phyloP scores from a whole-genome alignment of 2,329 filamentous ascomycete genomes.

The Fusarium mundagurra region DNA sequence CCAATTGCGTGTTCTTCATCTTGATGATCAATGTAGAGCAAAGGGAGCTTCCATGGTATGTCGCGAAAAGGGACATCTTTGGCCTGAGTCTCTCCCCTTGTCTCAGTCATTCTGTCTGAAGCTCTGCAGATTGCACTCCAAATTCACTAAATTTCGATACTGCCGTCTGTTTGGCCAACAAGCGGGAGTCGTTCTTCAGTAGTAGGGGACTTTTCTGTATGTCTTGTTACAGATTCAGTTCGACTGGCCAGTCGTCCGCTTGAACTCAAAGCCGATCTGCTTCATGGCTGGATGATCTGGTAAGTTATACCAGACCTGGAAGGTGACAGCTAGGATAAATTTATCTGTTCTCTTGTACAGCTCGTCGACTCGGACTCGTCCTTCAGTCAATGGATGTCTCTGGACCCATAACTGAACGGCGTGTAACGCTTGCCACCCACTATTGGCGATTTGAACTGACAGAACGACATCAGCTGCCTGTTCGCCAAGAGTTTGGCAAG shows the following conservation, averaged over 20 bases:
- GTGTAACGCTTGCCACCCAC: background rate
- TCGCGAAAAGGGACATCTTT: background rate
- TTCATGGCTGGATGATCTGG: background rate
- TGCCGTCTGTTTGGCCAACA: background rate
- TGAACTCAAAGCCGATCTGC: background rate
- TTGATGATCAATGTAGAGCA: background rate
- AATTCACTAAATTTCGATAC: accelerated
- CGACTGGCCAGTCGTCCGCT: background rate
- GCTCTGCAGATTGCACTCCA: background rate
- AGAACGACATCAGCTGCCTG: background rate
- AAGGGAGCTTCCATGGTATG: background rate
- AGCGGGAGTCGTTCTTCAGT: too few relatives aligned
- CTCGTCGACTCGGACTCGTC: background rate
- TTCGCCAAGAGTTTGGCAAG: background rate
- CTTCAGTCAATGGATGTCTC: background rate
- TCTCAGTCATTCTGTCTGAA: background rate
- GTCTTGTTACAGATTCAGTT: background rate
- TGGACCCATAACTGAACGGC: background rate
- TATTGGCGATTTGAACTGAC: background rate
- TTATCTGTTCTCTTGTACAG: background rate
- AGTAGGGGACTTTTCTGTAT: background rate
- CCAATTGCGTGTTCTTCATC: background rate
- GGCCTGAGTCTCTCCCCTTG: accelerated
- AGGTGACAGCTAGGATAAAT: background rate
- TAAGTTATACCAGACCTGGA: background rate